Base-by-base conservation (phyloP, 2,329 filamentous ascomycete genomes). In the Cladosporium austrohemisphaericum region DNA sequence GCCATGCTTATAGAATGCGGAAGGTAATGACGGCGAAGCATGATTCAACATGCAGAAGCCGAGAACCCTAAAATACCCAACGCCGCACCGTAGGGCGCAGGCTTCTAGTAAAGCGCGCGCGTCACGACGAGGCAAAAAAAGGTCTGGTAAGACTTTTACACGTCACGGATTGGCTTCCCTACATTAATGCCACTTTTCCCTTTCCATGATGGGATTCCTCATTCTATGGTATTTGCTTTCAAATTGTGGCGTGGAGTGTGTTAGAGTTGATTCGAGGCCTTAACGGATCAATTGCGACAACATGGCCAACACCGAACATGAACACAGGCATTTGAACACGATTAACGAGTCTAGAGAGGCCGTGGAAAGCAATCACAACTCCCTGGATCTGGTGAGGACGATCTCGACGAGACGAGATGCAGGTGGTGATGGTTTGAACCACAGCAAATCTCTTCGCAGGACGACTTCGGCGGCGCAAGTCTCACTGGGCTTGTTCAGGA, bases 101-200 rank as follows among this genome's bases (percentile, higher is more conserved):
- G 14, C 28, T 44, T 32, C 26, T 44, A 32, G 20, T 28, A 44
- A 32, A 32, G 4, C 29, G n/a, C n/a, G 13, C 19, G 41, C 41
- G 41, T 44, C 41, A 44, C 41, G 18, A 32, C 10, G 31, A 14
- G 14, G 19, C 22, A 44, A 44, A 31, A 31, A 32, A n/a, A n/a
- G n/a, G n/a, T 32, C 19, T 20, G n/a, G 16, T 22, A 44, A 44
- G 28, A 44, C n/a, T 32, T 44, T 44, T 44, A 44, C 41, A 44
- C 28, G 41, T 19, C 41, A 16, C 41, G 41, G 41, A 13, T 31
- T 28, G 19, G 23, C 26, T 44, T 32, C 41, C 41, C 28, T 44
- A 23, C 8, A 32, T 16, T 19, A 23, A 31, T n/a, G n/a, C n/a
- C n/a, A n/a, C n/a, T n/a, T n/a, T n/a, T n/a, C n/a, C n/a, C n/a